phyloP scores from a whole-genome alignment of 768 basidiomycete genomes.

The Pulveroboletus sp. region DNA sequence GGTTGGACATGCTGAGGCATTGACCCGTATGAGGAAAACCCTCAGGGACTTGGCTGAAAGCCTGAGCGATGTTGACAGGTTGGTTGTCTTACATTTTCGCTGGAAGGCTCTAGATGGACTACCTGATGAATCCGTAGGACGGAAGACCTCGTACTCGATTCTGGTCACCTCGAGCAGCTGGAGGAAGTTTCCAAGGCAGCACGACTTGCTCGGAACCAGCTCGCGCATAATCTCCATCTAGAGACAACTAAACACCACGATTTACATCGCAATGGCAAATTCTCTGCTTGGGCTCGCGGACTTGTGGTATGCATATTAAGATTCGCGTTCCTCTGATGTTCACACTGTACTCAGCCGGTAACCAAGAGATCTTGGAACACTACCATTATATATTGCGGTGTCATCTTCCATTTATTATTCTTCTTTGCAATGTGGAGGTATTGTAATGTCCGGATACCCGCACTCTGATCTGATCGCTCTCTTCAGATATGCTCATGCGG shows the following conservation, averaged over 20 bases:
- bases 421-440: constrained; percentile 57
- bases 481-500: constrained; percentile 42
- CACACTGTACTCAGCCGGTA: constrained; percentile 16
- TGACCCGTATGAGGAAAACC: constrained; percentile 54
- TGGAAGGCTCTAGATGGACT: constrained; percentile 3
- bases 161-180: constrained; percentile 45
- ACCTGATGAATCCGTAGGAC: constrained; percentile 31
- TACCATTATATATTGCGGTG: constrained; percentile 32
- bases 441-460: constrained; percentile 12
- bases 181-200: constrained; percentile 50
- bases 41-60: constrained; percentile 53
- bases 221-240: constrained; percentile 39
- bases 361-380: constrained; percentile 22
- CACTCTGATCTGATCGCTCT: constrained; percentile 7
- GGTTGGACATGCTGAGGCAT: constrained; percentile 43
- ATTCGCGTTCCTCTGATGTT: constrained; percentile 2
- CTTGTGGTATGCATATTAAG: constrained; percentile 34
- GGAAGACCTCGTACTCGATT: constrained; percentile 36
- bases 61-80: constrained; percentile 59
- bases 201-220: constrained; percentile 43
- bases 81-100: constrained; percentile 4
- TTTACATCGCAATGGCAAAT: constrained; percentile 30
- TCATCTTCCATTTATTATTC: constrained; percentile 44
- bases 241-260: constrained; percentile 35
- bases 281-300: constrained; percentile 34